These are phyloP conservation scores for Trichoderma harzianum DNA, from an alignment of 2,329 filamentous ascomycete species.

Conservation along the genomic window DNA sequence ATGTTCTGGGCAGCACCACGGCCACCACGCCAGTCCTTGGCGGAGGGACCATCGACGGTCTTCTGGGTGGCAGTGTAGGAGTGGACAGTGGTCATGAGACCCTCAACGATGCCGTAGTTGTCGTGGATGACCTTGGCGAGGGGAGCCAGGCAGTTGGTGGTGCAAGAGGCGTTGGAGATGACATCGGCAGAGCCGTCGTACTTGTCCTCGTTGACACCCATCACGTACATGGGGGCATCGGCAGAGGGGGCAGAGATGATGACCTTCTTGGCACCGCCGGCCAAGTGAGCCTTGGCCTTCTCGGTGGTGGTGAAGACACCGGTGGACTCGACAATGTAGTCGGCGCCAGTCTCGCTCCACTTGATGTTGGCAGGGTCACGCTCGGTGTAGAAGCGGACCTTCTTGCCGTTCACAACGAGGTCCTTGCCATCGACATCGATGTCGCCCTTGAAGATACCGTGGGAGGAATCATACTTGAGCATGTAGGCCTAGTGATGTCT, in stretches of 20 bases:
- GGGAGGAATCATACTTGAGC: slow-evolving; percentile 98
- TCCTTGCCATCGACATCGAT: slow-evolving; percentile 68
- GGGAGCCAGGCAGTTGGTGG: slow-evolving; percentile 99
- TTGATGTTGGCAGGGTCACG: slow-evolving; percentile 85
- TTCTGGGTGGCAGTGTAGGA: slow-evolving; percentile 99
- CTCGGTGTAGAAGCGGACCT: slow-evolving; percentile 91
- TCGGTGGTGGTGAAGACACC: slow-evolving; percentile 99
- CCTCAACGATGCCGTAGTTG: slow-evolving; percentile 96
- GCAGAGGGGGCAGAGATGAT: slow-evolving; percentile 88
- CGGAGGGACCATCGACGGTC: slow-evolving; percentile 95
- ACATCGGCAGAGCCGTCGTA: slow-evolving; percentile 90
- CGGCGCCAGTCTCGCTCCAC: slow-evolving; percentile 81
- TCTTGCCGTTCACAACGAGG: slow-evolving; percentile 91
- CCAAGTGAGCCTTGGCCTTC: slow-evolving; percentile 91
- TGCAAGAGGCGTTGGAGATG: slow-evolving; percentile 99
- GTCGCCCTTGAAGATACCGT: slow-evolving; percentile 94
- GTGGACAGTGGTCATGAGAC: slow-evolving; percentile 99
- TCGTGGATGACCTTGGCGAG: slow-evolving; percentile 99
- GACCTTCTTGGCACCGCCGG: slow-evolving; percentile 97
- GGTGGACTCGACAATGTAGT: slow-evolving; percentile 96
- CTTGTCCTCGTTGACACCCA: slow-evolving; percentile 94
- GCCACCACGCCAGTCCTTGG: slow-evolving; percentile 99
- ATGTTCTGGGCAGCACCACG: slow-evolving; percentile 99
- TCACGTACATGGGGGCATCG: slow-evolving; percentile 99
- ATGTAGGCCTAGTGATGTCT: slow-evolving; percentile 76